Percentiles rank a stretch among this genome's conserved stretches.
These are phyloP conservation scores for Senecio squalidus DNA, from an alignment of 140 eudicot genomes.

Conservation along the genomic window DNA sequence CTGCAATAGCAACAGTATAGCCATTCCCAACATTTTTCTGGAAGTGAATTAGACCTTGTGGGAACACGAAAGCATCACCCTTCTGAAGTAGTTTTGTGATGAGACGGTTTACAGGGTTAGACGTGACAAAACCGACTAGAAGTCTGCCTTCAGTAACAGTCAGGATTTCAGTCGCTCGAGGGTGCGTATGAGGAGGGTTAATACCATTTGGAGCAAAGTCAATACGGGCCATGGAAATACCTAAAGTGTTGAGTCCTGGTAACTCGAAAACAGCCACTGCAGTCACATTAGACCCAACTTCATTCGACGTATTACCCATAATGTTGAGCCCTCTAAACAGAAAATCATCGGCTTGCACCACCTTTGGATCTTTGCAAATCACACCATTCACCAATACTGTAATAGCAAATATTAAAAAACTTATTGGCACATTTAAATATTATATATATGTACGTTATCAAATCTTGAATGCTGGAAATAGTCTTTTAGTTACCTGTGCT, in stretches of 20 bases:
- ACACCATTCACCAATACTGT: conserved; percentile 39
- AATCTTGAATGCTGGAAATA: neutral
- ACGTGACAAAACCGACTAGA: conserved; percentile 20
- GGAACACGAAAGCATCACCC: conserved; percentile 25
- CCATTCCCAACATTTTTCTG: conserved; percentile 10
- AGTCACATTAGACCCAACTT: conserved; percentile 23
- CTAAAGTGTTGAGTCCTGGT: conserved; percentile 22
- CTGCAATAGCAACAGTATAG: conserved; percentile 7
- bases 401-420: neutral
- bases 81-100: conserved; percentile 14
- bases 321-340: conserved; percentile 24
- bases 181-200: conserved; percentile 28
- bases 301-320: conserved; percentile 26
- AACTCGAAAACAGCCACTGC: conserved; percentile 13
- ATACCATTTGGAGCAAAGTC: conserved; percentile 25
- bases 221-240: conserved; percentile 26
- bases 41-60: conserved; percentile 22
- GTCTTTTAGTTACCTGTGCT: conserved; percentile 12
- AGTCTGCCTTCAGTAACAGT: conserved; percentile 12
- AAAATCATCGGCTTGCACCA: conserved; percentile 29
- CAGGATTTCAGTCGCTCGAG: conserved; percentile 25
- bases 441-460: no score
- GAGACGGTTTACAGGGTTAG: conserved; percentile 21
- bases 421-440: neutral
- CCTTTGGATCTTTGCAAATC: conserved; percentile 31